These are phyloP conservation scores for Helicocarpus griseus DNA, from an alignment of 2,329 filamentous ascomycete species.

Conservation along the genomic window DNA sequence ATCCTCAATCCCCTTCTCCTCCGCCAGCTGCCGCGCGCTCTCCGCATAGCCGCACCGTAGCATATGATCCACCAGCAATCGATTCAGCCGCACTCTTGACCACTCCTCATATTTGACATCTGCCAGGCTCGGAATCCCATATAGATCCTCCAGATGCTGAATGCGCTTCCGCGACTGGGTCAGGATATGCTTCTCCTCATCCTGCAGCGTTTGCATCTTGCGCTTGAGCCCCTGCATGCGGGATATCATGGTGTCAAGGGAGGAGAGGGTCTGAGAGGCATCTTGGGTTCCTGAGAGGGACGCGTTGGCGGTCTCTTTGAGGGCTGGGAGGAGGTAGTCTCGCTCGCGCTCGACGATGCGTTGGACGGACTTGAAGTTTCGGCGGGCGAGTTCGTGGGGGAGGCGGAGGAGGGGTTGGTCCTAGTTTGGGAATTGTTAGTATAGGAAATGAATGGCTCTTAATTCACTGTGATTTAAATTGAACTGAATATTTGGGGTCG, in stretches of 20 bases:
- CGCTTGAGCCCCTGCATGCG: conserved; percentile 81
- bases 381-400: conserved; percentile 82
- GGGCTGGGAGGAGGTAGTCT: conserved; percentile 36
- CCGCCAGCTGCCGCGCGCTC: conserved; percentile 65
- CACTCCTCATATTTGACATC: conserved; percentile 92
- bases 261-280: conserved; percentile 64
- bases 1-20: conserved; percentile 64
- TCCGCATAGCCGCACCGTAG: conserved; percentile 72
- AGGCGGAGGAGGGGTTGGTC: conserved; percentile 91
- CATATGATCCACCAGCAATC: conserved; percentile 86
- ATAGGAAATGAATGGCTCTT: too few relatives aligned
- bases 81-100: conserved; percentile 70
- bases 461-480: background rate
- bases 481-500: background rate
- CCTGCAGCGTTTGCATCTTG: conserved; percentile 67
- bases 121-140: conserved; percentile 67
- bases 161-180: conserved; percentile 66
- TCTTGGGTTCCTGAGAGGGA: conserved; percentile 54
- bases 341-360: conserved; percentile 39
- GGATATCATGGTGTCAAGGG: conserved; percentile 73
- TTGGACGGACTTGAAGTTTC: conserved; percentile 76
- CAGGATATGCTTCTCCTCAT: conserved; percentile 71
- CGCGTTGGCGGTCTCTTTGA: conserved; percentile 48
- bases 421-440: conserved; percentile 34
- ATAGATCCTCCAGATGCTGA: conserved; percentile 69